These are phyloP conservation scores for Yamadazyma kanchanaburiensis DNA, from an alignment of 1,139 yeast species.

Conservation along the genomic window DNA sequence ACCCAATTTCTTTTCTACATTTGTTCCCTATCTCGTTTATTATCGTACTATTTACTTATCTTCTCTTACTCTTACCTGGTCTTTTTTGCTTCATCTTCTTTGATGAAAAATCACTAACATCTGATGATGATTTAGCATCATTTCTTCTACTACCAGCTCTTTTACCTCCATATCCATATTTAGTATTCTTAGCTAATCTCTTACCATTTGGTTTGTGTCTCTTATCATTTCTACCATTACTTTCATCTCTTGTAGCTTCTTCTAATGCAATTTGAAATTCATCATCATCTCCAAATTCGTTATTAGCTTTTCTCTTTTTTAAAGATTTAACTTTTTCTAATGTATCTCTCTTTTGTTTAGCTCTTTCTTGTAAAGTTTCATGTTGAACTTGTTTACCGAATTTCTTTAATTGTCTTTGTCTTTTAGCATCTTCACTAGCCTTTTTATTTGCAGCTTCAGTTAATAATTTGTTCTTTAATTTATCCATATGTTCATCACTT, in stretches of 20 bases:
- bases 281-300: slow-evolving; percentile 63
- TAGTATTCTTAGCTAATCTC: slow-evolving; percentile 60
- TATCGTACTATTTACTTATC: too few species aligned
- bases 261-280: slow-evolving; percentile 78
- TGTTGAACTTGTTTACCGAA: slow-evolving; percentile 97
- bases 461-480: slow-evolving; percentile 74
- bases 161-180: slow-evolving; percentile 66
- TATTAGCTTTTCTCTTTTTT: slow-evolving; percentile 80
- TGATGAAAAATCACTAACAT: slow-evolving; percentile 59
- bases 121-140: slow-evolving; percentile 72
- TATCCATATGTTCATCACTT: slow-evolving; percentile 98
- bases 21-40: too few species aligned
- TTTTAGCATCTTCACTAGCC: slow-evolving; percentile 90
- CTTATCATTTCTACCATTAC: slow-evolving; percentile 32
- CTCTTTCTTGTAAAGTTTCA: slow-evolving; percentile 91
- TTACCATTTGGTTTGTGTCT: slow-evolving; percentile 59
- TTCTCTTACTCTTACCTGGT: slow-evolving; percentile 76
- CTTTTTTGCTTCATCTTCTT: slow-evolving; percentile 60
- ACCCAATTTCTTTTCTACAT: too few species aligned
- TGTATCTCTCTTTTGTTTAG: slow-evolving; percentile 88
- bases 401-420: slow-evolving; percentile 92
- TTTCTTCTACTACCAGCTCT: slow-evolving; percentile 72
- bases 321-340: slow-evolving; percentile 85
- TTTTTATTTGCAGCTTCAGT: slow-evolving; percentile 87
- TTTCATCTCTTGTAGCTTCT: slow-evolving; percentile 63